Evolutionary conservation across 805 yeast species (phyloP).

Genomic region (Suhomyces canberraensis): DNA sequence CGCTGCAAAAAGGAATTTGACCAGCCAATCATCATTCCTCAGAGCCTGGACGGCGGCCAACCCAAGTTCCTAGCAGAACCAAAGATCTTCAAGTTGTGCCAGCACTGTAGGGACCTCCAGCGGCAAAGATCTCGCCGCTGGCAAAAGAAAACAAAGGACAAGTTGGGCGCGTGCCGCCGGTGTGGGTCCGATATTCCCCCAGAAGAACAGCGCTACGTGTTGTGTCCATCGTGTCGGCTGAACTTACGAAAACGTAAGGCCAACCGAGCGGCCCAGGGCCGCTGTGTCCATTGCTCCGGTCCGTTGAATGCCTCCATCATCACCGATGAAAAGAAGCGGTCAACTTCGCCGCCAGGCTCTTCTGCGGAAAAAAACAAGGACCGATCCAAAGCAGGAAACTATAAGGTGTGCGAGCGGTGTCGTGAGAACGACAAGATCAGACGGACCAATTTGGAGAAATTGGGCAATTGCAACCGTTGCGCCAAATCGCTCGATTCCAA

Average conservation of each 20-base stretch:
- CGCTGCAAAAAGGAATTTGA: slow-evolving; percentile 60
- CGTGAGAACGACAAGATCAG: slow-evolving; percentile 59
- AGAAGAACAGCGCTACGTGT: slow-evolving; percentile 50
- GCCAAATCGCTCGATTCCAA: slow-evolving; percentile 45
- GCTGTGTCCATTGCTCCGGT: slow-evolving; percentile 68
- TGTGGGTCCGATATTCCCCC: slow-evolving; percentile 56
- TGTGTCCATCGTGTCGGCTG: slow-evolving; percentile 59
- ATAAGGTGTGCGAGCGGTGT: slow-evolving; percentile 65
- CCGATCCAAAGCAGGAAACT: slow-evolving; percentile 28
- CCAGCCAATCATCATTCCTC: slow-evolving; percentile 38
- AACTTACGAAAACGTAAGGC: slow-evolving; percentile 55
- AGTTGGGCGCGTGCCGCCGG: slow-evolving; percentile 60
- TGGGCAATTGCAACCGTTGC: slow-evolving; percentile 64
- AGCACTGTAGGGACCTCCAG: slow-evolving; percentile 63
- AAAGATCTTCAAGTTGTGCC: slow-evolving; percentile 53
- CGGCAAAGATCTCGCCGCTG: slow-evolving; percentile 61
- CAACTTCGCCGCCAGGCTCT: slow-evolving; percentile 5
- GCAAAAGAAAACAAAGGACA: slow-evolving; percentile 59
- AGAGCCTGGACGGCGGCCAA: slow-evolving; percentile 15
- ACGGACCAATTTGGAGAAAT: slow-evolving; percentile 51
- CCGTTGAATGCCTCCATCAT: slow-evolving; percentile 44
- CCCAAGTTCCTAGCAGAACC: slow-evolving; percentile 33
- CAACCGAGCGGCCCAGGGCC: slow-evolving; percentile 57
- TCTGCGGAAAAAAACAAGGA: slow-evolving; percentile 17
- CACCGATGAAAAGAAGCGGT: slow-evolving; percentile 22